A percentile compares a stretch with the other conserved stretches of the same genome.
These are phyloP conservation scores for Microthyrium microscopicum DNA, from an alignment of 2,329 filamentous ascomycete genomes.

Conservation along the genomic window DNA sequence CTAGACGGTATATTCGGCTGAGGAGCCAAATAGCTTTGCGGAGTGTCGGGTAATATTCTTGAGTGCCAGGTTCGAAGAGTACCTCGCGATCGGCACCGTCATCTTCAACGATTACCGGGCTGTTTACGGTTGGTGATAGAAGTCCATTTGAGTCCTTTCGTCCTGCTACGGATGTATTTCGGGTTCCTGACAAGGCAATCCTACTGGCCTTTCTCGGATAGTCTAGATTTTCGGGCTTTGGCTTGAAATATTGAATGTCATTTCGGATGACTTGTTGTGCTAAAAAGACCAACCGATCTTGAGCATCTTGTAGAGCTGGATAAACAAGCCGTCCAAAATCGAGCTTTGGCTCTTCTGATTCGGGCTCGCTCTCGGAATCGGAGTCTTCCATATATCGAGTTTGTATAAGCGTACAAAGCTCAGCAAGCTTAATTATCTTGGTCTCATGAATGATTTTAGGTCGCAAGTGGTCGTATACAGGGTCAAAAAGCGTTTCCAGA, in stretches of 20 bases:
- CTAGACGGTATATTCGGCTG: slow-evolving; percentile 51
- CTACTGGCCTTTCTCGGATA: slow-evolving; percentile 32
- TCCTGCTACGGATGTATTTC: slow-evolving; percentile 30
- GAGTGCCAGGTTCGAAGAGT: slow-evolving; percentile 38
- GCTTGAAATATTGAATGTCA: slow-evolving; percentile 49
- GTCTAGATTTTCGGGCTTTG: slow-evolving; percentile 47
- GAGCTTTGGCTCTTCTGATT: slow-evolving; percentile 31
- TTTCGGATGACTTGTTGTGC: slow-evolving; percentile 46
- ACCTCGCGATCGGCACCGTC: slow-evolving; percentile 31
- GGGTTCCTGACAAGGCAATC: slow-evolving; percentile 10
- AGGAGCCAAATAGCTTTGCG: slow-evolving; percentile 52
- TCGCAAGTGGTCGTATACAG: slow-evolving; percentile 48
- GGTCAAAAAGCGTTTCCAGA: slow-evolving; percentile 49
- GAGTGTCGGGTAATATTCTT: slow-evolving; percentile 50
- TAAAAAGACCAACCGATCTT: slow-evolving; percentile 49
- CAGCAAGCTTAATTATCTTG: slow-evolving; percentile 48
- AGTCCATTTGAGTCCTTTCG: slow-evolving; percentile 29
- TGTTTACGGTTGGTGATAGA: slow-evolving; percentile 28
- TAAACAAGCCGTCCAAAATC: slow-evolving; percentile 47
- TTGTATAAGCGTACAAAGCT: slow-evolving; percentile 49
- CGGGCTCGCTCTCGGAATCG: slow-evolving; percentile 34
- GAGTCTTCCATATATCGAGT: slow-evolving; percentile 44
- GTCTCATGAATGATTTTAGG: slow-evolving; percentile 51
- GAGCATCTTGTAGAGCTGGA: slow-evolving; percentile 49
- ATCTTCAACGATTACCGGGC: slow-evolving; percentile 36